A percentile compares a stretch with the other conserved stretches of the same genome.
These are phyloP conservation scores for Gardenia jasminoides DNA, from an alignment of 257 asterid species.

Conservation along the genomic window DNA sequence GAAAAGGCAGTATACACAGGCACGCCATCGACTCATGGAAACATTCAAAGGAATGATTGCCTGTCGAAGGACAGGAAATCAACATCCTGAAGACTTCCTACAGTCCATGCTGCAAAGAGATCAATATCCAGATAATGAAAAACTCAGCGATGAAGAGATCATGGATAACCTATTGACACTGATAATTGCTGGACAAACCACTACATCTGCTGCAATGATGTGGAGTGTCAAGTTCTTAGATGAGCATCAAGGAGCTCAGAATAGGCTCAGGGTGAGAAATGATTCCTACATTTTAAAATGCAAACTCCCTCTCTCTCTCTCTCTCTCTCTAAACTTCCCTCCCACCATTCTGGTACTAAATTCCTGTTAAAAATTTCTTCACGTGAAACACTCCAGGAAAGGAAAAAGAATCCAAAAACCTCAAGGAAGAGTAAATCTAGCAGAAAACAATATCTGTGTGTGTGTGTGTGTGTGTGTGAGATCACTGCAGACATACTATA, in stretches of 20 bases:
- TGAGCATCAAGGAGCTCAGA: constrained; percentile 40
- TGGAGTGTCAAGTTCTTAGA: constrained; percentile 61
- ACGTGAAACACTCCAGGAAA: not conserved
- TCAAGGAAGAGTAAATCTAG: not conserved
- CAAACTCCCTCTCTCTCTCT: not conserved
- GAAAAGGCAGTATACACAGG: constrained; percentile 29
- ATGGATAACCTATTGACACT: constrained; percentile 55
- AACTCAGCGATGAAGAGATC: constrained; percentile 58
- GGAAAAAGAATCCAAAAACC: not conserved
- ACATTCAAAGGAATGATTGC: constrained; percentile 39
- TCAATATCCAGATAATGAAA: constrained; percentile 36
- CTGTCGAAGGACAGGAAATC: constrained; percentile 35
- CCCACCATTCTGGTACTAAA: not conserved
- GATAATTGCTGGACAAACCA: constrained; percentile 53
- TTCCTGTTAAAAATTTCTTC: not conserved
- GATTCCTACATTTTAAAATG: not conserved
- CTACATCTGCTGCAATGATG: constrained; percentile 70
- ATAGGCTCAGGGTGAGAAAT: constrained; percentile 42
- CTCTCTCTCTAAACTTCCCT: not conserved
- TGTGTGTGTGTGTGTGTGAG: not conserved
- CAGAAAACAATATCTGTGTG: not conserved
- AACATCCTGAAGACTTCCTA: constrained; percentile 45
- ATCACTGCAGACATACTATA: not conserved
- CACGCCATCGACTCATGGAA: constrained; percentile 47
- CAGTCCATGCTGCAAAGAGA: constrained; percentile 52